Evolutionary conservation across 1,284 basidiomycete genomes (phyloP), one percentile per base, ranked within the genome.

Genomic region (Moniliella sp.): DNA sequence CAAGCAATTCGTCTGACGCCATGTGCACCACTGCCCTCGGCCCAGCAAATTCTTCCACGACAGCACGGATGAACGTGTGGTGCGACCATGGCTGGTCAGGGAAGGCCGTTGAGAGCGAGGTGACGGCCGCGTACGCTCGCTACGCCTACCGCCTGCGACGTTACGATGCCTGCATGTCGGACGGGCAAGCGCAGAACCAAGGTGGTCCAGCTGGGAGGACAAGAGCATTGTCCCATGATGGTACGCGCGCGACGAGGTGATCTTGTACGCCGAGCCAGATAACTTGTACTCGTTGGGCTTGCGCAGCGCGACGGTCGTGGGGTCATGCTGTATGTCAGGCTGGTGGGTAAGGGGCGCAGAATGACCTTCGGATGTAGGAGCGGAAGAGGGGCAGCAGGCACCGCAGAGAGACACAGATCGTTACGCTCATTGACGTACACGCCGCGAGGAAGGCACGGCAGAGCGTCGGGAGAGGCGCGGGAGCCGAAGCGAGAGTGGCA

Each of bases 191-290:
- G 46, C 40, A 12, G 45, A 41, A 4, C 47, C 49, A 13, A 58
- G 34, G 18, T 37, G 38, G 5, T 32, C 34, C 2, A 58, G 32
- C 14, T 49, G 36, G 1, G 52, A 43, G 4, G 40, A 36, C 4
- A 97, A 78, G 16, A 99, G 71, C 88, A 99, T 93, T n/a, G 88
- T 97, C 0, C 91, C 91, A 55, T 99, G 91, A 53, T 97, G 88
- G 62, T 94, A 97, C 1, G 86, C 83, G 11, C 91, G 67, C 39
- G 74, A 73, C 45, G 74, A 78, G 25, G 79, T 78, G 37, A 99
- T 78, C 65, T 93, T 94, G 66, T 93, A 99, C 4, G 91, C 91
- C 10, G 83, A 93, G 19, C 91, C 91, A 29, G 88, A 94, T 33
- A 97, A 75, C 77, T 97, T 50, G 8, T 50, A 39, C 31, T 43